Evolutionary conservation across 805 yeast species (phyloP).

Genomic region (Nakazawaea wickerhamii): DNA sequence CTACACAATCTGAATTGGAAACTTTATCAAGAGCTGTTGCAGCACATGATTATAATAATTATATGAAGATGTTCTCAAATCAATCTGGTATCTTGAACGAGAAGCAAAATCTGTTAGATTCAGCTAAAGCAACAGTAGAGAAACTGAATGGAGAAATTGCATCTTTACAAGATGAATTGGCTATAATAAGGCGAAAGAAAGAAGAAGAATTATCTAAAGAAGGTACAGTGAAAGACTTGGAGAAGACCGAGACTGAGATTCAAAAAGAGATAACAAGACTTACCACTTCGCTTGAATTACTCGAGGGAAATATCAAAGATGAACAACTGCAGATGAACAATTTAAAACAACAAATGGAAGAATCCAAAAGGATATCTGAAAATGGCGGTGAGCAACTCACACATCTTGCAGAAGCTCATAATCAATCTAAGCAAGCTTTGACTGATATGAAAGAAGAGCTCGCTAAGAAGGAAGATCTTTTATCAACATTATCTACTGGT

Average conservation of each 20-base stretch:
- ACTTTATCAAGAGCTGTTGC: constrained; percentile 65
- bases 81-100: constrained; percentile 38
- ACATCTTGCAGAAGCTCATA: constrained; percentile 39
- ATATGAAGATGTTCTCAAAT: constrained; percentile 35
- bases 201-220: constrained; percentile 58
- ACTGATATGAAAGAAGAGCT: constrained; percentile 40
- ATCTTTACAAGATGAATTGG: constrained; percentile 57
- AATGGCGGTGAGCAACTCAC: constrained; percentile 33
- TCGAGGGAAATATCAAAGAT: constrained; percentile 51
- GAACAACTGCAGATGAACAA: constrained; percentile 34
- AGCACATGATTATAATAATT: constrained; percentile 61
- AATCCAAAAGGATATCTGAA: constrained; percentile 28
- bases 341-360: constrained; percentile 28
- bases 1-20: constrained; percentile 75
- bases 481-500: constrained; percentile 82
- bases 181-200: constrained; percentile 43
- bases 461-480: constrained; percentile 65
- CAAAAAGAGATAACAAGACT: constrained; percentile 64
- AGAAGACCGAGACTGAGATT: constrained; percentile 46
- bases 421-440: constrained; percentile 37
- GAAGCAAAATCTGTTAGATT: constrained; percentile 34
- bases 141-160: constrained; percentile 49
- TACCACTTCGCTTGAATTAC: constrained; percentile 56
- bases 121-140: constrained; percentile 38
- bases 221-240: constrained; percentile 54